Evolutionary conservation across 441 rosid species (phyloP).

Genomic region (Erodium trifolium): DNA sequence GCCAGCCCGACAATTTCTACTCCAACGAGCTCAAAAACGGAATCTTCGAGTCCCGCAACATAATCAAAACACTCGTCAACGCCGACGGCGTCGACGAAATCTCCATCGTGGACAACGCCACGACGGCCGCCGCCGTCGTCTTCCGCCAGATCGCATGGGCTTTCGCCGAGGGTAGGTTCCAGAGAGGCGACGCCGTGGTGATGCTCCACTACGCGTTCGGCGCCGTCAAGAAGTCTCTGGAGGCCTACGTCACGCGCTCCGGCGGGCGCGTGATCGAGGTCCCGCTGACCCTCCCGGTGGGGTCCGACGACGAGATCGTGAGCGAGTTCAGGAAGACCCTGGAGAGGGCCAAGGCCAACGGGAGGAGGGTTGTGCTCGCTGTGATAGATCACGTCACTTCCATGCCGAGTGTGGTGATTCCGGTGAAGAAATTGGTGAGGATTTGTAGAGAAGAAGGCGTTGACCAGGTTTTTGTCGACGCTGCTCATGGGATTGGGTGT

Average conservation of each 20-base stretch:
- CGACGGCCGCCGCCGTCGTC: slow-evolving; percentile 81
- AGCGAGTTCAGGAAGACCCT: slow-evolving; percentile 48
- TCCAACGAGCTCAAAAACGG: slow-evolving; percentile 44
- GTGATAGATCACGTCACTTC: slow-evolving; percentile 90
- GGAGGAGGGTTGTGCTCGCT: slow-evolving; percentile 67
- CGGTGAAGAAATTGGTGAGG: slow-evolving; percentile 57
- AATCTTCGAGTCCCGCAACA: slow-evolving; percentile 43
- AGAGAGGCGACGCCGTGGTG: slow-evolving; percentile 57
- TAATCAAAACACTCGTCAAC: slow-evolving; percentile 48
- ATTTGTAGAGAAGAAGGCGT: slow-evolving; percentile 75
- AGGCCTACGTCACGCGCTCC: slow-evolving; percentile 68
- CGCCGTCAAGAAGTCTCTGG: slow-evolving; percentile 71
- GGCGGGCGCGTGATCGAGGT: slow-evolving; percentile 84
- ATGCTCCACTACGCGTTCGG: slow-evolving; percentile 91
- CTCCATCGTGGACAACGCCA: slow-evolving; percentile 85
- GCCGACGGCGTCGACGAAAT: slow-evolving; percentile 61
- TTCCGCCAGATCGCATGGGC: slow-evolving; percentile 62
- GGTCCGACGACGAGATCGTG: slow-evolving; percentile 46
- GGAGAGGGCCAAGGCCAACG: slow-evolving; percentile 47
- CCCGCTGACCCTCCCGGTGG: slow-evolving; percentile 55
- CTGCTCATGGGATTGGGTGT: slow-evolving; percentile 87
- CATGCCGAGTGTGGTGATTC: slow-evolving; percentile 79
- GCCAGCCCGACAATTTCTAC: slow-evolving; percentile 73
- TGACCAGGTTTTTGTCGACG: slow-evolving; percentile 78
- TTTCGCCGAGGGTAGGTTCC: slow-evolving; percentile 53